Conservation (phyloP, 2,329 filamentous ascomycete species). For the Arthrobotrys iridis region DNA sequence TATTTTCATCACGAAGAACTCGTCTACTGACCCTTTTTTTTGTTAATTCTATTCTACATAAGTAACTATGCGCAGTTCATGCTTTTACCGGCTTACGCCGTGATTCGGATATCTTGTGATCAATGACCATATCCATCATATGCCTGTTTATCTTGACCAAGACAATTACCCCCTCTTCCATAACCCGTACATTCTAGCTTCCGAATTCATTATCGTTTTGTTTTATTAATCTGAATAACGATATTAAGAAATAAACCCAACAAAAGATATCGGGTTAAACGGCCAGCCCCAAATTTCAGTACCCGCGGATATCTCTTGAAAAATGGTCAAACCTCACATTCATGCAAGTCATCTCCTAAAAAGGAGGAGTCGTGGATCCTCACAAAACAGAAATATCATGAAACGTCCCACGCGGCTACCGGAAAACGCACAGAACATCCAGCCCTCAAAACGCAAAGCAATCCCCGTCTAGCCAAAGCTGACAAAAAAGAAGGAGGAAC, state of each 20-base stretch:
- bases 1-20: conserved; percentile 9
- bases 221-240: neutral
- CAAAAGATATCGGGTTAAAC: neutral
- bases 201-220: neutral
- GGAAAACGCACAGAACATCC: conserved; percentile 27
- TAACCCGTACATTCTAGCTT: neutral
- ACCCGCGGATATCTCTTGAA: conserved; percentile 15
- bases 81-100: conserved; percentile 33
- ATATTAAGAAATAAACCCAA: neutral
- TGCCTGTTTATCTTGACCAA: conserved; percentile 13
- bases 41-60: too few species aligned
- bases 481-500: neutral
- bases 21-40: conserved; percentile 32
- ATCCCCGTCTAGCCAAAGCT: conserved; percentile 1
- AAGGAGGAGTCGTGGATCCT: neutral
- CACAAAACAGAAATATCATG: conserved; percentile 20
- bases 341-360: conserved; percentile 41
- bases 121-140: conserved; percentile 53
- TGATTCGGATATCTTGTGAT: conserved; percentile 49
- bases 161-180: neutral
- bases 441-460: neutral
- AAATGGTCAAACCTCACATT: neutral
- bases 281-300: conserved; percentile 2
- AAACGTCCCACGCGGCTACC: conserved; percentile 44
- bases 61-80: neutral